Conservation (phyloP, 768 basidiomycete genomes). For the Auricularia sp. region DNA sequence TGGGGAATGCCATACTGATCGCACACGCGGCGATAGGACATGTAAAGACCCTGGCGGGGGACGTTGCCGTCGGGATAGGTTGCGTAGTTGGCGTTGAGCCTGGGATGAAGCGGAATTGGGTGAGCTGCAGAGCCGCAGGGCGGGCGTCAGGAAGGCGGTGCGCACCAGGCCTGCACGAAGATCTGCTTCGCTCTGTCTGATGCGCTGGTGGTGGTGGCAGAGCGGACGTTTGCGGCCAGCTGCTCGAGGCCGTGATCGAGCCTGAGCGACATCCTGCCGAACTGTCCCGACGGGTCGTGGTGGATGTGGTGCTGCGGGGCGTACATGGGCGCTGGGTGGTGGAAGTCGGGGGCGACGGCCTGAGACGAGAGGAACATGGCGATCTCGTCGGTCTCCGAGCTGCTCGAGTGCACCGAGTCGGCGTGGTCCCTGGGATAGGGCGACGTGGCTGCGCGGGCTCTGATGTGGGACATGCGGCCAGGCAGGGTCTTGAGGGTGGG, state of each 20-base stretch:
- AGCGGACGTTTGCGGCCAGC: slow-evolving; percentile 76
- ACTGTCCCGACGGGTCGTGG: slow-evolving; percentile 39
- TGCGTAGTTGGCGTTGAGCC: slow-evolving; percentile 83
- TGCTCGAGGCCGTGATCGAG: slow-evolving; percentile 77
- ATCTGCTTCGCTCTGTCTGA: slow-evolving; percentile 88
- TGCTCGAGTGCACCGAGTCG: slow-evolving; percentile 79
- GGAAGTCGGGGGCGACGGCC: slow-evolving; percentile 3
- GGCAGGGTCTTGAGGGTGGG: slow-evolving; percentile 64
- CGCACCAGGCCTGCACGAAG: slow-evolving; percentile 86
- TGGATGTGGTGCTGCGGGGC: slow-evolving; percentile 19
- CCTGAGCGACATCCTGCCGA: slow-evolving; percentile 66
- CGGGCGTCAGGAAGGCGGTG: slow-evolving; percentile 10
- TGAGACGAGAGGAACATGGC: slow-evolving; percentile 51
- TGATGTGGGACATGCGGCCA: slow-evolving; percentile 57
- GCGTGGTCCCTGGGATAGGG: slow-evolving; percentile 73
- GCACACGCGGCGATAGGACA: slow-evolving; percentile 83
- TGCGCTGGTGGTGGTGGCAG: slow-evolving; percentile 83
- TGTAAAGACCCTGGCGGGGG: slow-evolving; percentile 87
- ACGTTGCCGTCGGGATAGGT: slow-evolving; percentile 90
- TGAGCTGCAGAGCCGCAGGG: slow-evolving; percentile 6
- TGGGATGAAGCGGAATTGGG: slow-evolving; percentile 20
- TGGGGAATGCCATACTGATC: slow-evolving; percentile 89
- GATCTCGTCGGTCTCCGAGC: slow-evolving; percentile 82
- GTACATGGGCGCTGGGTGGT: slow-evolving; percentile 43
- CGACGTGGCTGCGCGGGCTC: slow-evolving; percentile 71